These are phyloP conservation scores for Lactarius evosmus DNA, from an alignment of 768 basidiomycete genomes.

Conservation along the genomic window DNA sequence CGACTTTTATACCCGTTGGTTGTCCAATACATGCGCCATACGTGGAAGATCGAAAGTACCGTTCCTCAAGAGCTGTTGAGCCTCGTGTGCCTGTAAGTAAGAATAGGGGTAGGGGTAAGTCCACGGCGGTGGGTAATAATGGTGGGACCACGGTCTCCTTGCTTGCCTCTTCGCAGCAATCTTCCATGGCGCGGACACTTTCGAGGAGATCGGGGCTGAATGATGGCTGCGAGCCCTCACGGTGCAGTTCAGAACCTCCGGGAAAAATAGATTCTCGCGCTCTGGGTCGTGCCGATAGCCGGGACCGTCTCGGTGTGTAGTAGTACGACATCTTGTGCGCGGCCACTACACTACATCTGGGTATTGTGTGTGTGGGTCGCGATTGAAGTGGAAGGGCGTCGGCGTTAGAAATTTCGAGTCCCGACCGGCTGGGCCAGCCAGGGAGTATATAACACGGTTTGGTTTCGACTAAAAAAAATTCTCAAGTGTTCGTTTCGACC, in stretches of 20 bases:
- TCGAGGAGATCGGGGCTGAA: slow-evolving; percentile 72
- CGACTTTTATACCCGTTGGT: slow-evolving; percentile 52
- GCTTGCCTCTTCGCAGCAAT: slow-evolving; percentile 73
- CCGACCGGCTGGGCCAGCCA: slow-evolving; percentile 13
- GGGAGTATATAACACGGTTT: slow-evolving; percentile 18
- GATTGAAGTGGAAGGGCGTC: no score
- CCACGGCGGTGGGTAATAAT: not conserved
- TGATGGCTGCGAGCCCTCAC: slow-evolving; percentile 57
- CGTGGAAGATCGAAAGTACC: slow-evolving; percentile 71
- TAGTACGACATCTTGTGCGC: slow-evolving; percentile 21
- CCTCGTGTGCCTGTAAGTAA: slow-evolving; percentile 53
- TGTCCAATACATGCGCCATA: slow-evolving; percentile 64
- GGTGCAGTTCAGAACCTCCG: slow-evolving; percentile 61
- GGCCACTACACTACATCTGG: no score
- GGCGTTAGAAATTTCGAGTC: slow-evolving; percentile 26
- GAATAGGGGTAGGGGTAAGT: not conserved
- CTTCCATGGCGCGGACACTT: slow-evolving; percentile 75
- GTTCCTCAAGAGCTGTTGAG: slow-evolving; percentile 63
- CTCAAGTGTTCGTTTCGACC: slow-evolving; percentile 67
- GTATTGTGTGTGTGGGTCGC: no score
- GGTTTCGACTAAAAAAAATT: slow-evolving; percentile 27
- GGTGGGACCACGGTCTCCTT: not conserved
- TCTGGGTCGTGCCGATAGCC: slow-evolving; percentile 47
- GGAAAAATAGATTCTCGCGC: slow-evolving; percentile 68
- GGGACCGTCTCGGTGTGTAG: slow-evolving; percentile 38